These are phyloP conservation scores for Candida boidinii DNA, from an alignment of 805 yeast species.

Conservation along the genomic window DNA sequence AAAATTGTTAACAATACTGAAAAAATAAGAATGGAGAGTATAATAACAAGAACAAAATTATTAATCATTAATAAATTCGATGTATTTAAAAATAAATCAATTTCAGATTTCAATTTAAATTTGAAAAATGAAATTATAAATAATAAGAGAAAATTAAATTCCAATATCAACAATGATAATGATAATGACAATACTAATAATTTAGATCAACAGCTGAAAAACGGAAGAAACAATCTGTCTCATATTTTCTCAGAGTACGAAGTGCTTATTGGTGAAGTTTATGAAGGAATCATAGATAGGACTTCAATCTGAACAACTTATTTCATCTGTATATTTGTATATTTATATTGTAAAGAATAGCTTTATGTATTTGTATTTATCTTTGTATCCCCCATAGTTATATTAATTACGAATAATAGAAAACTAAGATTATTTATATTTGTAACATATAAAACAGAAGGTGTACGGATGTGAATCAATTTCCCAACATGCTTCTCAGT, in stretches of 20 bases:
- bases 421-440: too few species aligned
- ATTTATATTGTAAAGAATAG: too few species aligned
- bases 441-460: too few species aligned
- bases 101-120: background rate
- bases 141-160: too few species aligned
- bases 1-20: constrained; percentile 22
- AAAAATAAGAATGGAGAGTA: constrained; percentile 24
- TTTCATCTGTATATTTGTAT: too few species aligned
- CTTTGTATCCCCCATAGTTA: too few species aligned
- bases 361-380: too few species aligned
- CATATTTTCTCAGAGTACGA: constrained; percentile 18
- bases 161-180: too few species aligned
- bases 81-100: constrained; percentile 8
- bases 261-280: constrained; percentile 23
- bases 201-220: constrained; percentile 5
- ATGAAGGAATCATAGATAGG: constrained; percentile 26
- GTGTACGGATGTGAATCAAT: too few species aligned
- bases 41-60: constrained; percentile 22
- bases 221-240: constrained; percentile 4
- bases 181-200: constrained; percentile 2
- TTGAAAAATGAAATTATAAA: too few species aligned
- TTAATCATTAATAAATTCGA: constrained; percentile 21
- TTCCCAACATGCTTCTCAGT: too few species aligned
- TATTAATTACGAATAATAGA: too few species aligned
- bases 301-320: constrained; percentile 24